Conservation (phyloP, 2,329 filamentous ascomycete species). For the Pseudonectria buxi region DNA sequence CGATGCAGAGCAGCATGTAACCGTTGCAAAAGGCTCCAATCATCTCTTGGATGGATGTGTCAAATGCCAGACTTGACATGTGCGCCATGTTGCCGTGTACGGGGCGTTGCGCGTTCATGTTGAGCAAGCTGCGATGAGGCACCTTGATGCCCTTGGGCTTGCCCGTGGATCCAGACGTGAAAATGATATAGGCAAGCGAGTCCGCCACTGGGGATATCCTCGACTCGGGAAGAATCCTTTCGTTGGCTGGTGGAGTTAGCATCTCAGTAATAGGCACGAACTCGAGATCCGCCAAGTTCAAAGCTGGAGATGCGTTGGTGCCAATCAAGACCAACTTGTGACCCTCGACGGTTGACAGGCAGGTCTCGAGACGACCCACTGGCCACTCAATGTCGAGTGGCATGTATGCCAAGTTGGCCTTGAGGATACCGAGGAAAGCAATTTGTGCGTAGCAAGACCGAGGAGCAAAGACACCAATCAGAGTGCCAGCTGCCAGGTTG, state of each 20-base stretch:
- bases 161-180: conserved; percentile 4
- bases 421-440: conserved; percentile 10
- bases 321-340: conserved; percentile 1
- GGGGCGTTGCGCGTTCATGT: background rate
- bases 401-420: conserved; percentile 10
- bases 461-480: conserved; percentile 6
- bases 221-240: background rate
- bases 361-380: conserved; percentile 2
- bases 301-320: background rate
- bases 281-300: no score
- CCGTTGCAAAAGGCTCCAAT: conserved; percentile 4
- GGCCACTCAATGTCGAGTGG: conserved; percentile 9
- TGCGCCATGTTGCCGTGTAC: background rate
- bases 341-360: conserved; percentile 5
- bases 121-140: background rate
- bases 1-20: conserved; percentile 3
- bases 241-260: background rate
- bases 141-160: conserved; percentile 1
- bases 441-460: conserved; percentile 9
- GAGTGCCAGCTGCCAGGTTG: conserved; percentile 1
- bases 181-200: conserved; percentile 4
- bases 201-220: background rate
- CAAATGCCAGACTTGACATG: conserved; percentile 4
- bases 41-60: conserved; percentile 4
- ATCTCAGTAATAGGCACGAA: no score